Evolutionary conservation across 139 green algal genomes (phyloP).

Genomic region (Chlamydomonas sp.): DNA sequence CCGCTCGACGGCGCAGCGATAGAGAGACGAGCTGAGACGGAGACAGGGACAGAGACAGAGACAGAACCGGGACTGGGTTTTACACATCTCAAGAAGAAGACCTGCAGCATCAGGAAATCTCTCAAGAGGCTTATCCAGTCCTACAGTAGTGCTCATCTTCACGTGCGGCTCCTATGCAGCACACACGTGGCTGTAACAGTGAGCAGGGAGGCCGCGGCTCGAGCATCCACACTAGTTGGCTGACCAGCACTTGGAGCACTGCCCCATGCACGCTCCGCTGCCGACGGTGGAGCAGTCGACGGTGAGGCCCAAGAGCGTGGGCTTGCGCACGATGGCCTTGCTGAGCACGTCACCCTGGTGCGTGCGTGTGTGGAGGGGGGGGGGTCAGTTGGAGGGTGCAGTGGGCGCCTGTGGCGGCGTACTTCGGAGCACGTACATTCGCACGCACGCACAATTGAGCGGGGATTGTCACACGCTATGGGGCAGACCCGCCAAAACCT

Average conservation of each 20-base stretch:
- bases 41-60: too few relatives aligned
- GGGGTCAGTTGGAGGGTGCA: not conserved
- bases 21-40: too few relatives aligned
- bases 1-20: too few relatives aligned
- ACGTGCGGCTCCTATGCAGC: too few relatives aligned
- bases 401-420: not conserved
- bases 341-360: not conserved
- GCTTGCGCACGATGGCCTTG: not conserved
- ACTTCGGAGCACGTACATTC: not conserved
- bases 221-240: too few relatives aligned
- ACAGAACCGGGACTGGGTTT: too few relatives aligned
- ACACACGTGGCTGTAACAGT: too few relatives aligned
- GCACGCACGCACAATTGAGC: not conserved
- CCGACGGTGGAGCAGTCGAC: not conserved
- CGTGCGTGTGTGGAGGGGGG: not conserved
- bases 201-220: too few relatives aligned
- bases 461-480: not conserved
- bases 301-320: not conserved
- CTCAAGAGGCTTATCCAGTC: too few relatives aligned
- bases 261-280: not conserved
- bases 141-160: too few relatives aligned
- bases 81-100: too few relatives aligned
- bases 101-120: too few relatives aligned
- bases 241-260: constrained; percentile 1
- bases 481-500: not conserved